phyloP scores from a whole-genome alignment of 768 basidiomycete genomes.

The Scleroderma citrinum region DNA sequence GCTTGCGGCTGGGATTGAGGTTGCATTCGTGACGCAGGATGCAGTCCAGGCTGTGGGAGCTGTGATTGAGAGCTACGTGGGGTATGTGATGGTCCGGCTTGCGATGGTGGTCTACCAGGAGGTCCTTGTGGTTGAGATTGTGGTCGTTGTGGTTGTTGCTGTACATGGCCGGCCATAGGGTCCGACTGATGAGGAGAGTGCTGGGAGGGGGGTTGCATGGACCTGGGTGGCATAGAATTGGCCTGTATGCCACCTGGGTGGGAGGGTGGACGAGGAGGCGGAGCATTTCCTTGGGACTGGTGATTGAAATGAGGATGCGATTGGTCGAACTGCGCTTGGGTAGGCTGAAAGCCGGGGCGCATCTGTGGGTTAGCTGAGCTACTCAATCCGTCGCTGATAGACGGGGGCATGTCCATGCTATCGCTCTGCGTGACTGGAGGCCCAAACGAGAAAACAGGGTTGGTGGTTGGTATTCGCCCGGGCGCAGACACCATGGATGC shows the following conservation, averaged over 20 bases:
- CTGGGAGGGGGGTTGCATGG: constrained; percentile 34
- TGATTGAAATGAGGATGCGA: constrained; percentile 40
- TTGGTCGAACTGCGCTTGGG: constrained; percentile 57
- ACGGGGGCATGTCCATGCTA: constrained; percentile 39
- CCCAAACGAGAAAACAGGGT: constrained; percentile 38
- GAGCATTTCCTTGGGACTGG: constrained; percentile 33
- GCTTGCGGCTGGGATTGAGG: constrained; percentile 33
- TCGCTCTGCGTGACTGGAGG: constrained; percentile 47
- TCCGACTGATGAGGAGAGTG: constrained; percentile 45
- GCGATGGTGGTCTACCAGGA: constrained; percentile 46
- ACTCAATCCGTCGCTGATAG: constrained; percentile 35
- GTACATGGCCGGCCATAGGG: constrained; percentile 35
- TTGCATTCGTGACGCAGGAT: constrained; percentile 27
- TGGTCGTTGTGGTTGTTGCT: constrained; percentile 42
- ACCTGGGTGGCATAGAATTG: constrained; percentile 27
- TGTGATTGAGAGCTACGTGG: constrained; percentile 37
- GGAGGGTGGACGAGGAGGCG: constrained; percentile 40
- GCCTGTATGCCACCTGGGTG: constrained; percentile 30
- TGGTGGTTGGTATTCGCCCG: constrained; percentile 29
- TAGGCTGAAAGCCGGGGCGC: constrained; percentile 43
- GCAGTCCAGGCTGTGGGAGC: constrained; percentile 26
- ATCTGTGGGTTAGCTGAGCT: constrained; percentile 28
- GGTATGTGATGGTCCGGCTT: constrained; percentile 41
- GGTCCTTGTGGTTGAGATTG: constrained; percentile 54
- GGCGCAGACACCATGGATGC: constrained; percentile 28